These are phyloP conservation scores for Mucor indicus DNA, from an alignment of 371 early-diverging fungal genomes.

Conservation along the genomic window DNA sequence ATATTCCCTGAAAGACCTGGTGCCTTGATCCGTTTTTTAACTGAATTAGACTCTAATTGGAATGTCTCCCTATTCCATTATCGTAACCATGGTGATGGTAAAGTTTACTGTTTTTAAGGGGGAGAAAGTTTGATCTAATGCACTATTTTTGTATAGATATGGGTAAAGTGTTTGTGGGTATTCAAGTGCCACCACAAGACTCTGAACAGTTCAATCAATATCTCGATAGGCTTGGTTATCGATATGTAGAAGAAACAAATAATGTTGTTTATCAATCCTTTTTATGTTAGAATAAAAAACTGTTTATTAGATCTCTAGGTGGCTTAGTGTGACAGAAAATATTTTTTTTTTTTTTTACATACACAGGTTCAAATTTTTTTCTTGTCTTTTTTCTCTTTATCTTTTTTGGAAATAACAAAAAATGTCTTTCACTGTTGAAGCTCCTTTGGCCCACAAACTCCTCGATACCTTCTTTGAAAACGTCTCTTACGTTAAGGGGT, in stretches of 20 bases:
- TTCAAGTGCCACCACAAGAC: slow-evolving; percentile 82
- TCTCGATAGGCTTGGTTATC: slow-evolving; percentile 73
- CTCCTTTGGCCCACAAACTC: slow-evolving; percentile 56
- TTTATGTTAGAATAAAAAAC: slow-evolving; percentile 30
- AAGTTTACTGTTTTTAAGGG: no score
- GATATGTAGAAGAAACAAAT: slow-evolving; percentile 85
- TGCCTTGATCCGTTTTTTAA: slow-evolving; percentile 82
- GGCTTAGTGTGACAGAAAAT: slow-evolving; percentile 10
- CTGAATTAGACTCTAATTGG: slow-evolving; percentile 70
- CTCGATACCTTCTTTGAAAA: slow-evolving; percentile 79
- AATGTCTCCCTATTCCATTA: slow-evolving; percentile 97
- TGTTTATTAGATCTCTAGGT: background rate
- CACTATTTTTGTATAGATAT: slow-evolving; percentile 58
- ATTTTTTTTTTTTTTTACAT: slow-evolving; percentile 9
- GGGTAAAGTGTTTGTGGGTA: slow-evolving; percentile 88
- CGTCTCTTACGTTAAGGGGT: slow-evolving; percentile 79
- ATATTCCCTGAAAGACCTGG: slow-evolving; percentile 96
- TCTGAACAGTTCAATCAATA: slow-evolving; percentile 63
- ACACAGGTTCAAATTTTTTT: background rate
- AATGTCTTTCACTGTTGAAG: slow-evolving; percentile 69
- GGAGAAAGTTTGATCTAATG: no score
- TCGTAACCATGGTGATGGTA: slow-evolving; percentile 91
- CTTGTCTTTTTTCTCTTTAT: slow-evolving; percentile 8
- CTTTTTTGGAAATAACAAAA: slow-evolving; percentile 2
- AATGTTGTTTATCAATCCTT: slow-evolving; percentile 85